phyloP scores from a whole-genome alignment of 441 rosid genomes.

The Gossypium aridum region DNA sequence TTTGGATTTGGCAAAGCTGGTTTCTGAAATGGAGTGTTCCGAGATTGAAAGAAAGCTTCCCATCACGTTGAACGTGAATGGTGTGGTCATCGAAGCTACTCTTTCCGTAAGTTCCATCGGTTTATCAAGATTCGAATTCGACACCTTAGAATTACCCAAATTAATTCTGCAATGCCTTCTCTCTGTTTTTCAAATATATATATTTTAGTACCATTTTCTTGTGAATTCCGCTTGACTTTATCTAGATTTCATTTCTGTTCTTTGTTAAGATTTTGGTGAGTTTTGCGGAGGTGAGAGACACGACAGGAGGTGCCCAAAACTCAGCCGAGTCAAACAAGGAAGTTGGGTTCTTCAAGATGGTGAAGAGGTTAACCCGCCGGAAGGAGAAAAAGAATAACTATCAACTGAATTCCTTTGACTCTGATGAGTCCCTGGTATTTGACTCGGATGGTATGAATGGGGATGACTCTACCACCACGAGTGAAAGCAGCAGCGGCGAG shows the following conservation, averaged over 20 bases:
- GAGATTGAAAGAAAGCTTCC: slow-evolving; percentile 25
- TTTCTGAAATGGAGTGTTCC: slow-evolving; percentile 19
- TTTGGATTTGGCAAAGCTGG: slow-evolving; percentile 29
- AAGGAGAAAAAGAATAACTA: not conserved
- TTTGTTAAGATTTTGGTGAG: slow-evolving; percentile 24
- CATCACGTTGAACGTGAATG: slow-evolving; percentile 23
- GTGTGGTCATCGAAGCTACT: slow-evolving; percentile 17
- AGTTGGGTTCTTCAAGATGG: slow-evolving; percentile 14
- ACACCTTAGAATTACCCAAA: not conserved
- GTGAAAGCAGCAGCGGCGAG: slow-evolving; percentile 11
- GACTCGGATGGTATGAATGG: slow-evolving; percentile 6
- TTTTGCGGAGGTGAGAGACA: slow-evolving; percentile 28
- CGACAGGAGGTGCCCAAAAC: slow-evolving; percentile 11
- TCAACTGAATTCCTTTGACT: slow-evolving; percentile 4
- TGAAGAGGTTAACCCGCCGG: not conserved
- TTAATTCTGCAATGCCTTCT: not conserved
- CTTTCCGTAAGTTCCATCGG: slow-evolving; percentile 24
- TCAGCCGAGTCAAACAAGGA: slow-evolving; percentile 11
- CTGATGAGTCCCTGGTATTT: slow-evolving; percentile 13
- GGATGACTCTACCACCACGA: not conserved
- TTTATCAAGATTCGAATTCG: too few relatives aligned
- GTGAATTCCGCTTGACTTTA: too few relatives aligned
- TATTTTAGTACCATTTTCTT: too few relatives aligned
- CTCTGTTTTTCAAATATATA: slow-evolving; percentile 3
- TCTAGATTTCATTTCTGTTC: too few relatives aligned